Conservation (phyloP, 176 grass and related monocot species). For the Guadua angustifolia region DNA sequence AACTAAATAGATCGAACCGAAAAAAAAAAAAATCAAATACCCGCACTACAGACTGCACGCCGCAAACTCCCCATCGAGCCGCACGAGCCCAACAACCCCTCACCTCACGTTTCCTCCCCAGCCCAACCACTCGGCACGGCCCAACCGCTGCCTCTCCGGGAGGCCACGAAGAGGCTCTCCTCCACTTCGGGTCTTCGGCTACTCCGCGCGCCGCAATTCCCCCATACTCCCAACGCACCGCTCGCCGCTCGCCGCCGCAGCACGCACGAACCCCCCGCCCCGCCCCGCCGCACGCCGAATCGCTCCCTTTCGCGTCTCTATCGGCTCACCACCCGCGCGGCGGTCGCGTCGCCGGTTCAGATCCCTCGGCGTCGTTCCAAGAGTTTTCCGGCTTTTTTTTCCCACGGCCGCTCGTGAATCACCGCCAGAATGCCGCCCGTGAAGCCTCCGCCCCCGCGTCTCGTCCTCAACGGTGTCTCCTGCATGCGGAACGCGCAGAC, state of each 20-base stretch:
- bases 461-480: conserved; percentile 77
- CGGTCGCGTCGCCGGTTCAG: neutral
- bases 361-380: neutral
- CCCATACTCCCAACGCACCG: neutral
- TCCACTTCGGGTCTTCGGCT: neutral
- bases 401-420: neutral
- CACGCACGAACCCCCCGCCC: neutral
- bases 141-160: neutral
- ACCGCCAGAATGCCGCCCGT: conserved; percentile 56
- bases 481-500: conserved; percentile 95
- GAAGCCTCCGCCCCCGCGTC: conserved; percentile 63
- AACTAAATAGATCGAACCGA: too few species aligned
- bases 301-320: neutral
- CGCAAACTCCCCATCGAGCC: neutral
- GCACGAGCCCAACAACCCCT: neutral
- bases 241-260: neutral
- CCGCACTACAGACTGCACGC: too few species aligned
- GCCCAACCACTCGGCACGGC: neutral
- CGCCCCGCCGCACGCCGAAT: neutral
- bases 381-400: too few species aligned
- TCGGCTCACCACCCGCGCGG: neutral
- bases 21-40: too few species aligned
- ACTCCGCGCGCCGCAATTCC: neutral
- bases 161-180: neutral
- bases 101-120: neutral